These are phyloP conservation scores for Lipomyces sp. DNA, from an alignment of 805 yeast species.

Conservation along the genomic window DNA sequence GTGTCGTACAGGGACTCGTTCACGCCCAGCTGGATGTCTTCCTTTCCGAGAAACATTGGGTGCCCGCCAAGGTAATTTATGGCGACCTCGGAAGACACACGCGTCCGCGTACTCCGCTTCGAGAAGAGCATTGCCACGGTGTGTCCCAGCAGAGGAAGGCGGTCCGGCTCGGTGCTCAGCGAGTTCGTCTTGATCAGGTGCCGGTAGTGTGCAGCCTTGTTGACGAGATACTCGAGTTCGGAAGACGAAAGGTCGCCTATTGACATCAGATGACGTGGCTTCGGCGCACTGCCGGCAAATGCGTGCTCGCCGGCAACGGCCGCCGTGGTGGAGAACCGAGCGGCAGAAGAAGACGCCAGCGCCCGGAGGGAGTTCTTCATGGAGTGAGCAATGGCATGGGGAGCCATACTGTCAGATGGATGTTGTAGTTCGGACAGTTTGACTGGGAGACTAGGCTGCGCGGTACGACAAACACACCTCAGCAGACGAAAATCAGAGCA, in stretches of 20 bases:
- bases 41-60: conserved; percentile 94
- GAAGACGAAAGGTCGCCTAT: conserved; percentile 71
- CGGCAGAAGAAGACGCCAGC: too few relatives aligned
- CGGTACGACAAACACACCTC: too few relatives aligned
- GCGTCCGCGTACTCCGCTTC: conserved; percentile 92
- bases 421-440: too few relatives aligned
- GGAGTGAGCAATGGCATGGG: background rate
- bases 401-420: too few relatives aligned
- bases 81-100: conserved; percentile 93
- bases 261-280: conserved; percentile 70
- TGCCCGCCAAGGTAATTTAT: conserved; percentile 89
- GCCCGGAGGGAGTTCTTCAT: too few relatives aligned
- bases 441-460: too few relatives aligned
- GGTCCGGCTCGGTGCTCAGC: conserved; percentile 40
- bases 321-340: background rate
- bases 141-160: conserved; percentile 67
- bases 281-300: background rate
- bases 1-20: conserved; percentile 90
- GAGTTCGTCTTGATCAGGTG: conserved; percentile 51
- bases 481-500: too few relatives aligned
- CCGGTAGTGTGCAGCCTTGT: conserved; percentile 66
- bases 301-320: conserved; percentile 5
- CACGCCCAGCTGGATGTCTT: conserved; percentile 91
- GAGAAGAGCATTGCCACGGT: conserved; percentile 79
- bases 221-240: conserved; percentile 69